Percentiles rank a stretch among this genome's conserved stretches.
phyloP scores from a whole-genome alignment of 2,329 filamentous ascomycete species.

The Apiospora malaysiana region DNA sequence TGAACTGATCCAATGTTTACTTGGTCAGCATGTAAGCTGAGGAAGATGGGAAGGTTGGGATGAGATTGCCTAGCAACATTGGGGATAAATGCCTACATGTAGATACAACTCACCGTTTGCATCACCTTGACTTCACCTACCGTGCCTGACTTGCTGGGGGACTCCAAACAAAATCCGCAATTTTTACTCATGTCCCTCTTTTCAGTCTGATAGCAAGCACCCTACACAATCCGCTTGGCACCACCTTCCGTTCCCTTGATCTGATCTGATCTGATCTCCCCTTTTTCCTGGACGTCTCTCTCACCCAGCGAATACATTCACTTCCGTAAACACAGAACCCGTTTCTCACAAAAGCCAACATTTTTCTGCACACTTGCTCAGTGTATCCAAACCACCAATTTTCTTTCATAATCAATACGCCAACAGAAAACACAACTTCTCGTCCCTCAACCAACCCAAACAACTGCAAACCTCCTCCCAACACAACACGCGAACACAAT shows the following conservation, averaged over 20 bases:
- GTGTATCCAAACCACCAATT: background rate
- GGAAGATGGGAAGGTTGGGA: background rate
- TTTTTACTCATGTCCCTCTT: too few relatives aligned
- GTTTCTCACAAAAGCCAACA: too few relatives aligned
- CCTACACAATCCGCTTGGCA: too few relatives aligned
- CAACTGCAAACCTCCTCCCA: background rate
- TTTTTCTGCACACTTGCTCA: too few relatives aligned
- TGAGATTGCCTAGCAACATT: background rate
- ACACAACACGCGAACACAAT: background rate
- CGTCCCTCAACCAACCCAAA: background rate
- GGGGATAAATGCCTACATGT: too few relatives aligned
- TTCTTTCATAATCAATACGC: background rate
- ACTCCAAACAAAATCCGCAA: too few relatives aligned
- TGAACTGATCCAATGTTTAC: background rate
- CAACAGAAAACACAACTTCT: background rate
- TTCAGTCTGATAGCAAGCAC: too few relatives aligned
- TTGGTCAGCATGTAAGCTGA: background rate
- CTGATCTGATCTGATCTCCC: too few relatives aligned
- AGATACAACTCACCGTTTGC: background rate
- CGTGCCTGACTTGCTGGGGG: too few relatives aligned
- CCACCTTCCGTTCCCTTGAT: background rate
- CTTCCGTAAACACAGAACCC: too few relatives aligned
- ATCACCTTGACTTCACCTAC: background rate
- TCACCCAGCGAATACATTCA: too few relatives aligned
- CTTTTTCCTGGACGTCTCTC: background rate